phyloP scores from a whole-genome alignment of 164 flowering plant species.

The Stephania japonica region DNA sequence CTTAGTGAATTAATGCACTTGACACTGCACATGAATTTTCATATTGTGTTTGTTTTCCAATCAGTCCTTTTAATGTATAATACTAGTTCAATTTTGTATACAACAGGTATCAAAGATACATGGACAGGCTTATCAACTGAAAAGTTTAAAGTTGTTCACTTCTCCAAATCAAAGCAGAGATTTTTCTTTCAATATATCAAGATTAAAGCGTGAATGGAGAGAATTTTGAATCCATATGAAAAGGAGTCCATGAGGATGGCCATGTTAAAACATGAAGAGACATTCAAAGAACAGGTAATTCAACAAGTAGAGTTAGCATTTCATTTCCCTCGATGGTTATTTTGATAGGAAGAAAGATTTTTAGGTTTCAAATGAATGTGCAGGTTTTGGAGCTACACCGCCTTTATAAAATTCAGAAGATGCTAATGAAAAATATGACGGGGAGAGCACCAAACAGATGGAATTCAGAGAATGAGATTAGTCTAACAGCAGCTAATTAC shows the following conservation, averaged over 20 bases:
- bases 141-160: neutral
- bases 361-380: constrained; percentile 1
- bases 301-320: neutral
- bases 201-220: constrained; percentile 37
- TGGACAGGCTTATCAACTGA: neutral
- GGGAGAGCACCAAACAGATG: constrained; percentile 6
- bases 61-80: neutral
- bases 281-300: constrained; percentile 78
- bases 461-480: constrained; percentile 12
- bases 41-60: neutral
- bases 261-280: constrained; percentile 74
- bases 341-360: neutral
- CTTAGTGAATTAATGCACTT: no score
- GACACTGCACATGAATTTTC: no score
- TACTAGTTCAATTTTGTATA: neutral
- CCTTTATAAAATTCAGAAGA: constrained; percentile 60
- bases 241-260: constrained; percentile 68
- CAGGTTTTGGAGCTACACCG: constrained; percentile 88
- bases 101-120: neutral
- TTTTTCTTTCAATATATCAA: neutral
- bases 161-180: neutral
- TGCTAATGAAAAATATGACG: constrained; percentile 47
- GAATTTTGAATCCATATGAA: constrained; percentile 32
- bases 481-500: constrained; percentile 6
- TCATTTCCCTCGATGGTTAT: neutral